Conservation (phyloP, 2,329 filamentous ascomycete genomes). For the Colletotrichum theobromicola region DNA sequence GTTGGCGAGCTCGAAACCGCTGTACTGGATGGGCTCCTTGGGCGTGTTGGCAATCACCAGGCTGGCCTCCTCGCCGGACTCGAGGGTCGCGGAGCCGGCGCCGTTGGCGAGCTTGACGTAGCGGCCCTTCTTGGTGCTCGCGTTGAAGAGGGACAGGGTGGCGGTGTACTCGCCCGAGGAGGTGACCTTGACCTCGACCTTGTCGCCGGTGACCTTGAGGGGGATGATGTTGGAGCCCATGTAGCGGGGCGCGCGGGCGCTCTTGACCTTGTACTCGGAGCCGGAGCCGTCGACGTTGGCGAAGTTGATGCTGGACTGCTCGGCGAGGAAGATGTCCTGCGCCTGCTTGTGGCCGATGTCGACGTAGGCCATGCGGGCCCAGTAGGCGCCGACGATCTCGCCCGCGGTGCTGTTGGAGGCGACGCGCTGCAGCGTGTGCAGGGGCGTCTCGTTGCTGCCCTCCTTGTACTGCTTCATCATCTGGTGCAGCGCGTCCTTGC, state of each 20-base stretch:
- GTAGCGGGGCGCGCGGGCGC: slow-evolving; percentile 47
- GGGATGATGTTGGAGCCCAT: slow-evolving; percentile 57
- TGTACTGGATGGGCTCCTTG: slow-evolving; percentile 44
- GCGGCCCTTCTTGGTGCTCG: slow-evolving; percentile 32
- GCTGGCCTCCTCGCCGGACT: slow-evolving; percentile 43
- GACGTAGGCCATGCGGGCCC: slow-evolving; percentile 58
- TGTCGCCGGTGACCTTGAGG: slow-evolving; percentile 38
- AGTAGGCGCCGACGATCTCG: slow-evolving; percentile 52
- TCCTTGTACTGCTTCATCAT: slow-evolving; percentile 47
- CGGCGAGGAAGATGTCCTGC: slow-evolving; percentile 38
- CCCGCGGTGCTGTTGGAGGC: slow-evolving; percentile 35
- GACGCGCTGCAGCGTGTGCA: slow-evolving; percentile 49
- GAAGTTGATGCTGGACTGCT: slow-evolving; percentile 43
- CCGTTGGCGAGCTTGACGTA: slow-evolving; percentile 42
- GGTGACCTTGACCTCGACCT: slow-evolving; percentile 37
- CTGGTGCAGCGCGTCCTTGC: slow-evolving; percentile 44
- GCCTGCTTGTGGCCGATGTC: slow-evolving; percentile 52
- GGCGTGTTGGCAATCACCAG: slow-evolving; percentile 56
- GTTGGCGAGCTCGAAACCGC: slow-evolving; percentile 42
- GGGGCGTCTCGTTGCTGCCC: slow-evolving; percentile 53
- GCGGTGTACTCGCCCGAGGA: slow-evolving; percentile 42
- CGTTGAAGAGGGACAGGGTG: slow-evolving; percentile 40
- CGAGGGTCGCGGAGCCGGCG: slow-evolving; percentile 36
- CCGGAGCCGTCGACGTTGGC: slow-evolving; percentile 43
- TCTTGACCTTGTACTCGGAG: slow-evolving; percentile 45